Base-by-base conservation (phyloP, 305 asterid species). In the Ruellia speciosa region DNA sequence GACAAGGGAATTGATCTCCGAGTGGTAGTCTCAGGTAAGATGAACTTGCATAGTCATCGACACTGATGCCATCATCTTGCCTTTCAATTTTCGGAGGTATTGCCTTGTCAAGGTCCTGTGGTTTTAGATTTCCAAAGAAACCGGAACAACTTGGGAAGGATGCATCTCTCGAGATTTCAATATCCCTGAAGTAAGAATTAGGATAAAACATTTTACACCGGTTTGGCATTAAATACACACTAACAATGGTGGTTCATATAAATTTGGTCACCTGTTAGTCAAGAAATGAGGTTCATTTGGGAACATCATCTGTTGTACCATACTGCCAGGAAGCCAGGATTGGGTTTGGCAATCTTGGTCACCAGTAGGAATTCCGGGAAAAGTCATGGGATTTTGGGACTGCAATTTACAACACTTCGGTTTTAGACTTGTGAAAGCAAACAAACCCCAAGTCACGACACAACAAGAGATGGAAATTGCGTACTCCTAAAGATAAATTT, bases 1-100 rank as follows among this genome's bases (percentile, higher is more conserved):
- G 71, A 60, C 61, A 78, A 2, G 79, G 51, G 49, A 58, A 75
- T 60, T 79, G 84, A 28, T 82, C 89, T 3, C 68, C 57, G 46
- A 59, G 75, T 17, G 83, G 88, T 37, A 79, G 60, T 66, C 81
- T 79, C 72, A 78, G 52, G 59, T 66, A 79, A 47, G 75, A 50
- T 60, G 81, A 72, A 59, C 75, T 75, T 3, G 73, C 69, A 49
- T 75, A 77, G 75, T 85, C 94, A 9, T 85, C 81, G 20, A 80
- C 49, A 14, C 79, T 74, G 66, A 75, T 67, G 5, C 78, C 75
- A 49, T 85, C 76, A 54, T 79, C 79, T 46, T 73, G 81, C 46
- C 83, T 68, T 9, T 75, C 72, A 1, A 52, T 70, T 63, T 73
- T 75, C 57, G 60, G 18, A 57, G 76, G 75, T 66, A 75, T 75